phyloP scores from a whole-genome alignment of 2,329 filamentous ascomycete genomes.

The Lecanicillium sp. region DNA sequence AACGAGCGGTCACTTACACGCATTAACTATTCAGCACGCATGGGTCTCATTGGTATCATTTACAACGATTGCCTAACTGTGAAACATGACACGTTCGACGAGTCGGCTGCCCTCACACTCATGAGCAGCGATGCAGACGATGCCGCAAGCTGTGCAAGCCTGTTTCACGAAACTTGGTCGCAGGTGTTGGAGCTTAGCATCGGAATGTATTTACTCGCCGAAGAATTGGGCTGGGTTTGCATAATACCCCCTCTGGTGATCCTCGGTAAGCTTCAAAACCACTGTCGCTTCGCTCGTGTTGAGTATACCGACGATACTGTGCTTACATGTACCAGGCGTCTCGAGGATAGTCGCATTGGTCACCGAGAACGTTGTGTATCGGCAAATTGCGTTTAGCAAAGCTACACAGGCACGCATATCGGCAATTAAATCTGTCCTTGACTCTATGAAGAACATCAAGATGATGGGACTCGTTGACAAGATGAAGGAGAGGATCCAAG shows the following conservation, averaged over 20 bases:
- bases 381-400: conserved; percentile 6
- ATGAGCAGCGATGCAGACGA: conserved; percentile 9
- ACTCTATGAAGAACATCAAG: conserved; percentile 12
- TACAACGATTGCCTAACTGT: conserved; percentile 10
- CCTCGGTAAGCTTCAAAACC: neutral
- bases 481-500: conserved; percentile 8
- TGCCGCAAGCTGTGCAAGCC: neutral
- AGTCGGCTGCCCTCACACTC: conserved; percentile 10
- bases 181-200: conserved; percentile 4
- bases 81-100: conserved; percentile 7
- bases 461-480: conserved; percentile 11
- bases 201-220: conserved; percentile 5
- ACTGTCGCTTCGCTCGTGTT: neutral
- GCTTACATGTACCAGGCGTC: neutral
- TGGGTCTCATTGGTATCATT: conserved; percentile 8
- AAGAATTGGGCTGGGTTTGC: conserved; percentile 5
- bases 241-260: conserved; percentile 4
- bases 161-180: conserved; percentile 7
- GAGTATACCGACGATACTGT: neutral
- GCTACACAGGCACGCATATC: conserved; percentile 6
- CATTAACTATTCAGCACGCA: neutral
- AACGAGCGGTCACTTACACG: conserved; percentile 1
- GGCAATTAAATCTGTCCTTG: conserved; percentile 8
- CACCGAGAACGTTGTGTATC: conserved; percentile 7
- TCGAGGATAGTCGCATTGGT: conserved; percentile 7